A percentile compares a stretch with the other conserved stretches of the same genome.
phyloP scores from a whole-genome alignment of 2,329 filamentous ascomycete species.

The Aureobasidium namibiae region DNA sequence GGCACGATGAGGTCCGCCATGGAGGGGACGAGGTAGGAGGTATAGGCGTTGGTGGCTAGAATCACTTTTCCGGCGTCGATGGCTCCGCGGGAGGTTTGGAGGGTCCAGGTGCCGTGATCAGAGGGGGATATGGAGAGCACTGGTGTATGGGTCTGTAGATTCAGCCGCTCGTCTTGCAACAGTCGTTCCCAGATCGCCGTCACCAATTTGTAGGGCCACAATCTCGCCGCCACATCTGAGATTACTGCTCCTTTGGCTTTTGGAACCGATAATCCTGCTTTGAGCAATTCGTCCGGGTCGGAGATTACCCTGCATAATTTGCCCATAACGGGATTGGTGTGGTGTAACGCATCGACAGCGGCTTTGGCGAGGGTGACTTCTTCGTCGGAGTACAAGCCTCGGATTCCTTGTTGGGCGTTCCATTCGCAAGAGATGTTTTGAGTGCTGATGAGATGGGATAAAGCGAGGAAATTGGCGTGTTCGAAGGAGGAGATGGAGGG shows the following conservation, averaged over 20 bases:
- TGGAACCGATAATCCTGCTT: constrained; percentile 43
- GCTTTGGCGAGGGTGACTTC: constrained; percentile 46
- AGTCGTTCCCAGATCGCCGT: constrained; percentile 59
- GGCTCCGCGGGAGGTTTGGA: too few species aligned
- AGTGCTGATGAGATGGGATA: constrained; percentile 49
- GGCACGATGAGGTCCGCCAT: constrained; percentile 69
- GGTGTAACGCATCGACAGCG: constrained; percentile 44
- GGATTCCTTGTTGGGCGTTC: constrained; percentile 53
- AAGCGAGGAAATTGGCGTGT: constrained; percentile 55
- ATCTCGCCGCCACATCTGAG: constrained; percentile 55
- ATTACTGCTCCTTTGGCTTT: constrained; percentile 55
- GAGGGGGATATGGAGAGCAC: constrained; percentile 29
- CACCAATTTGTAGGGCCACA: constrained; percentile 83
- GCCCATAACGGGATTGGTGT: constrained; percentile 50
- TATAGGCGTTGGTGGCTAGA: constrained; percentile 78
- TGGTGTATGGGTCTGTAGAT: constrained; percentile 67
- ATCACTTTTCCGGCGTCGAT: constrained; percentile 60
- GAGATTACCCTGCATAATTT: constrained; percentile 31
- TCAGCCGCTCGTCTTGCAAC: constrained; percentile 44
- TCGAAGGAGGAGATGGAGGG: constrained; percentile 58
- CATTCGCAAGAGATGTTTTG: constrained; percentile 63
- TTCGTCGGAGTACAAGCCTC: constrained; percentile 51
- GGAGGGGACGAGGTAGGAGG: constrained; percentile 61
- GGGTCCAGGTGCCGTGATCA: not conserved
- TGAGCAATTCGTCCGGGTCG: constrained; percentile 37